A percentile compares a stretch with the other conserved stretches of the same genome.
Conservation (phyloP, 495 filamentous ascomycete genomes). For the Echria macrotheca region DNA sequence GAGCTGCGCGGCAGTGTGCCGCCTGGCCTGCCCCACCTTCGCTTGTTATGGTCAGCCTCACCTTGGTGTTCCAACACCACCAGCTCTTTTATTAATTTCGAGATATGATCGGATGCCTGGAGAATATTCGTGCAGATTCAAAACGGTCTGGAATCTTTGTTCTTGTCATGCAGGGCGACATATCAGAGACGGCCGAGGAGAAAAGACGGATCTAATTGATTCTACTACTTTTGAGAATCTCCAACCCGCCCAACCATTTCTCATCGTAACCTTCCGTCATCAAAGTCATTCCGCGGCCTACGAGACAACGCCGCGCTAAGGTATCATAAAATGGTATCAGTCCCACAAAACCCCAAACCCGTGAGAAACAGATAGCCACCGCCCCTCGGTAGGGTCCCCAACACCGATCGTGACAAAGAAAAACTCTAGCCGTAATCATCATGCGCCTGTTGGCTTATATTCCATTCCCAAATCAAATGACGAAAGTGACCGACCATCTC, state of each 20-base stretch:
- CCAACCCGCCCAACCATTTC: no score
- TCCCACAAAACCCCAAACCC: conserved; percentile 1
- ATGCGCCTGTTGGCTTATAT: conserved; percentile 5
- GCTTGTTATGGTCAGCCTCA: conserved; percentile 5
- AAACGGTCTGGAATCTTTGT: no score
- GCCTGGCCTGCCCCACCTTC: conserved; percentile 2
- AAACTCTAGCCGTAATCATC: conserved; percentile 9
- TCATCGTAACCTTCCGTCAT: not conserved
- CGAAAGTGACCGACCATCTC: not conserved
- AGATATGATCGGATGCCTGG: no score
- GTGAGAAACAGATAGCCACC: not conserved
- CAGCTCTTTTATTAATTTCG: no score
- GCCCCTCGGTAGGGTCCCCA: not conserved
- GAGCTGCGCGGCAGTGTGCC: conserved; percentile 12
- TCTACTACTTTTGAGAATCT: not conserved
- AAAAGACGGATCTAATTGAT: conserved; percentile 3
- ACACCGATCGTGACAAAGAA: conserved; percentile 7
- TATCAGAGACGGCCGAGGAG: no score
- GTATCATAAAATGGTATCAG: conserved; percentile 22
- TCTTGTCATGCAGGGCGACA: no score
- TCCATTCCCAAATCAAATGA: conserved; percentile 8
- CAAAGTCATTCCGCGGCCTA: not conserved
- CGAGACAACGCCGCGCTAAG: conserved; percentile 25
- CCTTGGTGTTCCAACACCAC: no score
- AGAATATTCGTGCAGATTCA: no score